Percentiles rank a stretch among this genome's conserved stretches.
Conservation (phyloP, 2,329 filamentous ascomycete species). For the Ophiosphaerella narmari region DNA sequence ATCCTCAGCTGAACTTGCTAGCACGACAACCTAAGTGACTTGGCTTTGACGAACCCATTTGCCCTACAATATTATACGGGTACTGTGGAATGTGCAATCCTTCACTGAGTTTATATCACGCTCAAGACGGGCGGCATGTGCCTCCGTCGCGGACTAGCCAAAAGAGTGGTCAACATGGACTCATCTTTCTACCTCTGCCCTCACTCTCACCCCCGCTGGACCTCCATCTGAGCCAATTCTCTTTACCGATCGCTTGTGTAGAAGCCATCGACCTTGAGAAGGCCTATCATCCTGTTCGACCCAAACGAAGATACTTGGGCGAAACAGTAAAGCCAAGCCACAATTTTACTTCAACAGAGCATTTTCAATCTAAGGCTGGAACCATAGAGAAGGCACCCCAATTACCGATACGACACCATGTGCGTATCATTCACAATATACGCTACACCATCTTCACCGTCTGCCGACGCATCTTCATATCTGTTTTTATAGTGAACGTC, state of each 20-base stretch:
- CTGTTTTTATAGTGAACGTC: constrained; percentile 48
- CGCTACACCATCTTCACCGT: constrained; percentile 26
- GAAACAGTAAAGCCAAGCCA: constrained; percentile 4
- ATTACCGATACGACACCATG: constrained; percentile 12
- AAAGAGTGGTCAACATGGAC: background rate
- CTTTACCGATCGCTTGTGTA: constrained; percentile 10
- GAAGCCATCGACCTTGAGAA: constrained; percentile 21
- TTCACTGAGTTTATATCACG: constrained; percentile 6
- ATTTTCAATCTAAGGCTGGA: background rate
- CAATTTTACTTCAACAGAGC: background rate
- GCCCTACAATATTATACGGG: constrained; percentile 22
- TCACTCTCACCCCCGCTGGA: constrained; percentile 10
- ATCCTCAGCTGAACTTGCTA: constrained; percentile 11
- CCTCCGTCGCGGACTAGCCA: constrained; percentile 4
- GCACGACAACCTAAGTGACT: constrained; percentile 14
- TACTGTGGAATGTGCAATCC: constrained; percentile 9
- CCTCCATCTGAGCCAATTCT: constrained; percentile 12
- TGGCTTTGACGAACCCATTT: constrained; percentile 8
- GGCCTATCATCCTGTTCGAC: constrained; percentile 4
- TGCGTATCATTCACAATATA: constrained; percentile 19
- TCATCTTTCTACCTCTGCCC: background rate
- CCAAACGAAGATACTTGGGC: background rate
- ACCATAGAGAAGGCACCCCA: background rate
- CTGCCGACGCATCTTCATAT: constrained; percentile 51
- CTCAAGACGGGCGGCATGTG: constrained; percentile 16